Conservation (phyloP, 768 basidiomycete genomes). For the Agaricus blazei region DNA sequence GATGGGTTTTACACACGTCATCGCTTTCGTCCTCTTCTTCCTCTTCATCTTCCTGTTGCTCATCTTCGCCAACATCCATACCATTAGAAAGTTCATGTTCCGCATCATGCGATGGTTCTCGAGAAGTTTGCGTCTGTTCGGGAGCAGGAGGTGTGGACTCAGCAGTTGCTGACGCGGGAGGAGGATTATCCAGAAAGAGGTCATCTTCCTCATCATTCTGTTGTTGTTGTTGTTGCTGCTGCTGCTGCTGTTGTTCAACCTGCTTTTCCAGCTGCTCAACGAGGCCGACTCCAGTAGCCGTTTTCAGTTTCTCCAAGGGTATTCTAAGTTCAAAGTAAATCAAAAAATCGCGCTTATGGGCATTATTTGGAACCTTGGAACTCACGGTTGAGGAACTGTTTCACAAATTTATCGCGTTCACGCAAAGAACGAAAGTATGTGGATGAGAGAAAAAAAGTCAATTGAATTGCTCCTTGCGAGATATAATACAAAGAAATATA, state of each 20-base stretch:
- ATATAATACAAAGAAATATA: conserved; percentile 16
- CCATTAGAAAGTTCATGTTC: conserved; percentile 26
- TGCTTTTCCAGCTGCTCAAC: conserved; percentile 47
- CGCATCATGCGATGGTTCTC: conserved; percentile 28
- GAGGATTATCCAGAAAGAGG: conserved; percentile 1
- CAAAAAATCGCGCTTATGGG: conserved; percentile 1
- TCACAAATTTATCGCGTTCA: conserved; percentile 30
- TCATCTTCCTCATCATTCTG: conserved; percentile 25
- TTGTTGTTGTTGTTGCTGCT: conserved; percentile 35
- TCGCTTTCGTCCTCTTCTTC: conserved; percentile 28
- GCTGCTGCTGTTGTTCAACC: conserved; percentile 35
- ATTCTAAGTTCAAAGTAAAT: conserved; percentile 21
- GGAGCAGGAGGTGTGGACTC: background rate
- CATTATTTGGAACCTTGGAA: conserved; percentile 20
- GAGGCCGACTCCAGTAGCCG: conserved; percentile 47
- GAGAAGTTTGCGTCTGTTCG: background rate
- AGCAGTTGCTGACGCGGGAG: background rate
- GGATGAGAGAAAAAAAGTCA: conserved; percentile 24
- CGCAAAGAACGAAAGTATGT: conserved; percentile 25
- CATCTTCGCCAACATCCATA: conserved; percentile 32
- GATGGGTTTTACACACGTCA: conserved; percentile 30
- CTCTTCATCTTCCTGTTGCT: conserved; percentile 27
- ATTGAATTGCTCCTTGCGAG: conserved; percentile 12
- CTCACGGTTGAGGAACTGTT: conserved; percentile 63
- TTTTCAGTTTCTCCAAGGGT: conserved; percentile 34